phyloP scores from a whole-genome alignment of 257 asterid genomes.

The Jacaranda copaia region DNA sequence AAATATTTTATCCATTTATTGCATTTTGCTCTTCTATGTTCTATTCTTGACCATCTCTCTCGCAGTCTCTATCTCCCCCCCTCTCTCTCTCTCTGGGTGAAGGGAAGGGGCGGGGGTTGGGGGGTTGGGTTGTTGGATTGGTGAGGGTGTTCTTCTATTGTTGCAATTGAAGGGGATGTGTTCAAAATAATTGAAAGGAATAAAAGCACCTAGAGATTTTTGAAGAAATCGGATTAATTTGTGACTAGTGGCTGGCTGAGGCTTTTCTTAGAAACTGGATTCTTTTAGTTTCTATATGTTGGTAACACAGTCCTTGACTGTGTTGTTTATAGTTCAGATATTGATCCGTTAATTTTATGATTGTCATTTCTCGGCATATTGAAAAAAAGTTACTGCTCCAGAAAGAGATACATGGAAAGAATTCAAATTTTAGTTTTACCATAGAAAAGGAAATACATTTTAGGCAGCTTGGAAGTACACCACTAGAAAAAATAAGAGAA shows the following conservation, averaged over 20 bases:
- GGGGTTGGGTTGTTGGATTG: neutral
- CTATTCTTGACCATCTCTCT: no score
- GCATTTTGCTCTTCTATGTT: neutral
- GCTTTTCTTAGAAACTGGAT: neutral
- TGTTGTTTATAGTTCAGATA: neutral
- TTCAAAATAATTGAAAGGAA: neutral
- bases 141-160: neutral
- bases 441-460: neutral
- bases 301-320: neutral
- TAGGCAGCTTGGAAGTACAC: slow-evolving; percentile 3
- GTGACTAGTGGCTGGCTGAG: slow-evolving; percentile 9
- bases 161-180: slow-evolving; percentile 10
- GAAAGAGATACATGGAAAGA: neutral
- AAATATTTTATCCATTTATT: neutral
- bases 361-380: slow-evolving; percentile 10
- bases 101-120: neutral
- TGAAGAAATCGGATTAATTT: slow-evolving; percentile 15
- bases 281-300: neutral
- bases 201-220: neutral
- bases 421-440: neutral
- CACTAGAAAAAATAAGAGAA: neutral
- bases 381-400: slow-evolving; percentile 2
- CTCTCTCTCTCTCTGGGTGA: no score
- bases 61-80: no score
- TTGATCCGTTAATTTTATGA: neutral